A percentile compares a stretch with the other conserved stretches of the same genome.
Conservation (phyloP, 495 filamentous ascomycete genomes). For the Aeminium ludgeri region DNA sequence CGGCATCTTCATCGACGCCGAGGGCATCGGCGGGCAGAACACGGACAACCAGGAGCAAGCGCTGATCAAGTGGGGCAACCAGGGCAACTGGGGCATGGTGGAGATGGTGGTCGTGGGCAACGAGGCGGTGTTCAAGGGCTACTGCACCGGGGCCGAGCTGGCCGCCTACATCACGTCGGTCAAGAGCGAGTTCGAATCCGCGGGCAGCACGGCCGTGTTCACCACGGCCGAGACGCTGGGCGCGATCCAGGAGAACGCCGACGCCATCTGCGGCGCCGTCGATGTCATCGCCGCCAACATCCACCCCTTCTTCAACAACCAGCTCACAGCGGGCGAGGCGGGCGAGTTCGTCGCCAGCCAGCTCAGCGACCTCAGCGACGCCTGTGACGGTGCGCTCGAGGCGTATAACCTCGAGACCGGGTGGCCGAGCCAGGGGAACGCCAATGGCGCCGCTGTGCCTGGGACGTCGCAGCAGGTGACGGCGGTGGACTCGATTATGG, state of each 20-base stretch:
- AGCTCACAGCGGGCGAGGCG: slow-evolving; percentile 41
- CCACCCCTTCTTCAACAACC: slow-evolving; percentile 83
- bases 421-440: slow-evolving; percentile 57
- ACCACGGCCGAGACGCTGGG: slow-evolving; percentile 79
- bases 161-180: slow-evolving; percentile 44
- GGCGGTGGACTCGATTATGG: slow-evolving; percentile 56
- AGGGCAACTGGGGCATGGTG: slow-evolving; percentile 48
- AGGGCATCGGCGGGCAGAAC: slow-evolving; percentile 37
- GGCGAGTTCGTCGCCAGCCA: slow-evolving; percentile 56
- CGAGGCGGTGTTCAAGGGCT: slow-evolving; percentile 64
- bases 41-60: slow-evolving; percentile 46
- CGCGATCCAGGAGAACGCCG: slow-evolving; percentile 41
- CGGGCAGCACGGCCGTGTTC: slow-evolving; percentile 47
- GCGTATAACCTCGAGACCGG: slow-evolving; percentile 77
- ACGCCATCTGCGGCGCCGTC: slow-evolving; percentile 48
- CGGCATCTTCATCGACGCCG: slow-evolving; percentile 62
- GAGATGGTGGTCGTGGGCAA: slow-evolving; percentile 75
- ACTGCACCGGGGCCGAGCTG: slow-evolving; percentile 42
- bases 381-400: slow-evolving; percentile 43
- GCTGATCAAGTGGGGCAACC: slow-evolving; percentile 53
- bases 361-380: slow-evolving; percentile 43
- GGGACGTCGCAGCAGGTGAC: slow-evolving; percentile 45
- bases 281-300: slow-evolving; percentile 72
- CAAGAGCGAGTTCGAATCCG: slow-evolving; percentile 22
- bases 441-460: slow-evolving; percentile 57